Percentiles rank a stretch among this genome's conserved stretches.
phyloP scores from a whole-genome alignment of 257 asterid genomes.

The Scutellaria baicalensis region DNA sequence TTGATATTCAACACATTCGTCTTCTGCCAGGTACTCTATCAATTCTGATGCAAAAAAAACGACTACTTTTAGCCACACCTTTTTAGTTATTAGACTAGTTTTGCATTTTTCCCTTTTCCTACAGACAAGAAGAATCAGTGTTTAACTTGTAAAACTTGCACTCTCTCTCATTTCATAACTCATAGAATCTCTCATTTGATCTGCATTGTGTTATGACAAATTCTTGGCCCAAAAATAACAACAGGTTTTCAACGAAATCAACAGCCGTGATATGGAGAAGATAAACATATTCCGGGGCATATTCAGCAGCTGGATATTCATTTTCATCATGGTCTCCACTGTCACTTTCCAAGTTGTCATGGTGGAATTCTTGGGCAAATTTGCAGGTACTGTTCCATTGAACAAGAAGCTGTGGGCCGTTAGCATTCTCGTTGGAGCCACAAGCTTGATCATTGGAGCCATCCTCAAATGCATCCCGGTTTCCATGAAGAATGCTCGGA shows the following conservation, averaged over 20 bases:
- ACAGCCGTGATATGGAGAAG: slow-evolving; percentile 84
- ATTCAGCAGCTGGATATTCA: slow-evolving; percentile 61
- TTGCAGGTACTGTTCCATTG: slow-evolving; percentile 61
- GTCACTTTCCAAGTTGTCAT: slow-evolving; percentile 60
- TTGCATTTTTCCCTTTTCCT: too few species aligned
- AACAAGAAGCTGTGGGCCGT: slow-evolving; percentile 48
- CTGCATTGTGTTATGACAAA: background rate
- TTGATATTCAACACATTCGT: slow-evolving; percentile 85
- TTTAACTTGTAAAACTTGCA: background rate
- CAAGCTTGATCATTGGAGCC: slow-evolving; percentile 41
- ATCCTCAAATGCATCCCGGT: slow-evolving; percentile 58
- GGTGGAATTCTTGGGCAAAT: slow-evolving; percentile 53
- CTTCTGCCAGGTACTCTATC: slow-evolving; percentile 57
- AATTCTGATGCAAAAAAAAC: background rate
- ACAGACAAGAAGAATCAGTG: background rate
- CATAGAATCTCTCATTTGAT: background rate
- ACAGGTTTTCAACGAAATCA: slow-evolving; percentile 81
- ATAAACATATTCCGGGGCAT: slow-evolving; percentile 60
- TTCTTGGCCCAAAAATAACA: background rate
- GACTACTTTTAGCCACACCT: too few species aligned
- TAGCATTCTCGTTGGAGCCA: slow-evolving; percentile 49
- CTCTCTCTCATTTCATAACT: background rate
- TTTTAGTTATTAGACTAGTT: too few species aligned
- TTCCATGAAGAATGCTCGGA: slow-evolving; percentile 1
- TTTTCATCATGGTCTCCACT: slow-evolving; percentile 40